A percentile compares a stretch with the other conserved stretches of the same genome.
Conservation (phyloP, 2,329 filamentous ascomycete species). For the Neopestalotiopsis sp. region DNA sequence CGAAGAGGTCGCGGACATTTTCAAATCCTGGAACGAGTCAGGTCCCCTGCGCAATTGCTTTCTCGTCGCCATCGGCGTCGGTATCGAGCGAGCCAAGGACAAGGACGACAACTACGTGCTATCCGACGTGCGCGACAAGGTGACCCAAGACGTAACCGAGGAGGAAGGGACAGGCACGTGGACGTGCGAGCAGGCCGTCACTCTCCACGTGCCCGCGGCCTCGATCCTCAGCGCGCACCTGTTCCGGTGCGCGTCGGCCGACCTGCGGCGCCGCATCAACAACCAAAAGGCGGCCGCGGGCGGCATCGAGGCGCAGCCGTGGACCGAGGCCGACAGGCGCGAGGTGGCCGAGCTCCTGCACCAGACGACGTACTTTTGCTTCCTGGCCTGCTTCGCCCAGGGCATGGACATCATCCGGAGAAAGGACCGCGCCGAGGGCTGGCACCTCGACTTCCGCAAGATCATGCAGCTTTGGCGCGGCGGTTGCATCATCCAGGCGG, state of each 20-base stretch:
- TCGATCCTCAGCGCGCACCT: slow-evolving; percentile 68
- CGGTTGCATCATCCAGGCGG: slow-evolving; percentile 74
- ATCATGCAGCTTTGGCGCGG: slow-evolving; percentile 69
- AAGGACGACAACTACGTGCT: slow-evolving; percentile 55
- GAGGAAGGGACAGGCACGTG: slow-evolving; percentile 72
- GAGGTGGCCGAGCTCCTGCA: slow-evolving; percentile 62
- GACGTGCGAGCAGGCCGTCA: slow-evolving; percentile 66
- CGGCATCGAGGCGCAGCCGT: slow-evolving; percentile 26
- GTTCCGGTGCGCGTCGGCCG: slow-evolving; percentile 67
- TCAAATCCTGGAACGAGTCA: slow-evolving; percentile 63
- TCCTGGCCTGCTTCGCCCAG: slow-evolving; percentile 67
- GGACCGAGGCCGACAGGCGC: slow-evolving; percentile 37
- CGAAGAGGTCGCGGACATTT: slow-evolving; percentile 64
- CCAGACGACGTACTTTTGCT: slow-evolving; percentile 65
- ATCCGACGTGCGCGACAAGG: slow-evolving; percentile 69
- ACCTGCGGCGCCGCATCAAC: slow-evolving; percentile 58
- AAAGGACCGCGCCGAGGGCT: slow-evolving; percentile 62
- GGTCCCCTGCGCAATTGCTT: slow-evolving; percentile 65
- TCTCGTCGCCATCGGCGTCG: slow-evolving; percentile 65
- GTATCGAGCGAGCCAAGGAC: slow-evolving; percentile 60
- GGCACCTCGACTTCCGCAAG: slow-evolving; percentile 58
- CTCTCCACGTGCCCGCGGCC: slow-evolving; percentile 66
- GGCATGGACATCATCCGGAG: slow-evolving; percentile 68
- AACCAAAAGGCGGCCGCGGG: slow-evolving; percentile 53
- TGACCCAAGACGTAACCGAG: slow-evolving; percentile 71